These are phyloP conservation scores for Fusarium sp. DNA, from an alignment of 2,329 filamentous ascomycete genomes.

Conservation along the genomic window DNA sequence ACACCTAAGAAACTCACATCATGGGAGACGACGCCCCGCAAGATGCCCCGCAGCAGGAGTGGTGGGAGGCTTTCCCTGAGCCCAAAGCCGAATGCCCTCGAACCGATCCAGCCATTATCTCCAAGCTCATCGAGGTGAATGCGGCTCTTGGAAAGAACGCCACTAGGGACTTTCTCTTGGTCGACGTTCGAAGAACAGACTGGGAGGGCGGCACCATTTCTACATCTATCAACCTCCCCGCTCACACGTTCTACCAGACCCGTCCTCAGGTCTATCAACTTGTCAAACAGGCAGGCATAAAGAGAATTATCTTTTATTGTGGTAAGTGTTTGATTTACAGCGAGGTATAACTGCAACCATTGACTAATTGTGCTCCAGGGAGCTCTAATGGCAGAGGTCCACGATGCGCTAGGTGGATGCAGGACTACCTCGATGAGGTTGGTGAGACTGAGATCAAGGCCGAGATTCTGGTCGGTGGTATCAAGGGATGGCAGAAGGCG, in stretches of 20 bases:
- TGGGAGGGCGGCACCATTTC: slow-evolving; percentile 70
- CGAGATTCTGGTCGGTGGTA: slow-evolving; percentile 62
- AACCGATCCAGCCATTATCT: slow-evolving; percentile 56
- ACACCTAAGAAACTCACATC: neutral
- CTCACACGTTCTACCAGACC: slow-evolving; percentile 65
- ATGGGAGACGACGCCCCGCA: slow-evolving; percentile 45
- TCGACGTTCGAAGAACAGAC: slow-evolving; percentile 66
- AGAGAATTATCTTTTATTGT: slow-evolving; percentile 66
- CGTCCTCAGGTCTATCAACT: slow-evolving; percentile 61
- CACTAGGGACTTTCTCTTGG: slow-evolving; percentile 57
- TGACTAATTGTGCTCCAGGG: slow-evolving; percentile 50
- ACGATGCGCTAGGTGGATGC: slow-evolving; percentile 66
- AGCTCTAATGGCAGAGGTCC: slow-evolving; percentile 64
- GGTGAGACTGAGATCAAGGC: slow-evolving; percentile 58
- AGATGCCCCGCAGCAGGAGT: slow-evolving; percentile 44
- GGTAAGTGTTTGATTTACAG: slow-evolving; percentile 51
- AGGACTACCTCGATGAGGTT: slow-evolving; percentile 64
- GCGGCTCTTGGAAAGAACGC: slow-evolving; percentile 46
- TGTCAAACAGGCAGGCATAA: slow-evolving; percentile 61
- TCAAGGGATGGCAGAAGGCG: slow-evolving; percentile 66
- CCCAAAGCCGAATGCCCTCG: slow-evolving; percentile 54
- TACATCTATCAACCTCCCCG: slow-evolving; percentile 68
- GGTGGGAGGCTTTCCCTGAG: slow-evolving; percentile 58
- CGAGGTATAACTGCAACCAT: neutral
- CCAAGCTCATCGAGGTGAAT: slow-evolving; percentile 55